These are phyloP conservation scores for Russula dissimulans DNA, from an alignment of 768 basidiomycete species.

Conservation along the genomic window DNA sequence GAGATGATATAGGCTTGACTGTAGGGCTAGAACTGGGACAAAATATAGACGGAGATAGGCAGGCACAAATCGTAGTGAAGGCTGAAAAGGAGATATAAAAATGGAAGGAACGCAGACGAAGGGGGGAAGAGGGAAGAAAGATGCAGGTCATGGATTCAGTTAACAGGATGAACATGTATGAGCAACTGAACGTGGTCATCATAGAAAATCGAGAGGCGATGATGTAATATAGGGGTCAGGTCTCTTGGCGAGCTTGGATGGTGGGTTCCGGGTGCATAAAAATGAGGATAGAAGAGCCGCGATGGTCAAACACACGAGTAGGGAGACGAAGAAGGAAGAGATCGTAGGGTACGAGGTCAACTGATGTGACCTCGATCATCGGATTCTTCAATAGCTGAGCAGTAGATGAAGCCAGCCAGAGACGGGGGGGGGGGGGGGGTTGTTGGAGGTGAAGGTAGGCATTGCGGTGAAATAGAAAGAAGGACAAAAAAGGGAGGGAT, in stretches of 20 bases:
- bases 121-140: neutral
- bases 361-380: neutral
- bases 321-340: neutral
- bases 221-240: conserved; percentile 5
- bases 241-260: neutral
- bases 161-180: conserved; percentile 5
- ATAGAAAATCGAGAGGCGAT: conserved; percentile 9
- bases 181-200: conserved; percentile 10
- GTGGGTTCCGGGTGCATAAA: neutral
- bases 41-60: conserved; percentile 10
- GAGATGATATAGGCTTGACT: conserved; percentile 6
- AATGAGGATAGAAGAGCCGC: neutral
- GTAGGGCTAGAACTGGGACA: conserved; percentile 12
- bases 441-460: neutral
- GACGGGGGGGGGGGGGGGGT: neutral
- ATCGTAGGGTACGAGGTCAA: conserved; percentile 1
- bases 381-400: conserved; percentile 2
- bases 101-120: neutral
- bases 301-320: neutral
- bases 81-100: neutral
- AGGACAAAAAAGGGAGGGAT: neutral
- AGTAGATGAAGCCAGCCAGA: neutral
- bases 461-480: neutral
- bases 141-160: conserved; percentile 9
- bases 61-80: neutral